Percentiles rank a stretch among this genome's conserved stretches.
Conservation (phyloP, 2,329 filamentous ascomycete species). For the Davidsoniella neocaledoniae region DNA sequence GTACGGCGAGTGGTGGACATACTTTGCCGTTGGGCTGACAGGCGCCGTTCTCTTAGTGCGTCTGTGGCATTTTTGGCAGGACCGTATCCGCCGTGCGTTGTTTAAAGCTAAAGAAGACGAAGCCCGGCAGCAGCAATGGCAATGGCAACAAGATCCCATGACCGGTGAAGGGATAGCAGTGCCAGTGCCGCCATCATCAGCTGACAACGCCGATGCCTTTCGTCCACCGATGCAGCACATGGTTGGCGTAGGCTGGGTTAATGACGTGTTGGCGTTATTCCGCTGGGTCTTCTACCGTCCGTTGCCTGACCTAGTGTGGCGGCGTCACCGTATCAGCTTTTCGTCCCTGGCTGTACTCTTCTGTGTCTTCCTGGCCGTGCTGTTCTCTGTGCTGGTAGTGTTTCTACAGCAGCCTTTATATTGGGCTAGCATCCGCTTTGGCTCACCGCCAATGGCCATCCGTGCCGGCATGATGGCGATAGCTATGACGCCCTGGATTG, state of each 20-base stretch:
- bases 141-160: not conserved
- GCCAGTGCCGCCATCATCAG: not conserved
- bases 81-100: conserved; percentile 78
- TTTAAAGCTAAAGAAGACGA: conserved; percentile 63
- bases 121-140: not conserved
- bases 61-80: conserved; percentile 79
- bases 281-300: conserved; percentile 82
- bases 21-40: conserved; percentile 63
- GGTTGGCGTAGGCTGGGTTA: conserved; percentile 54
- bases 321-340: conserved; percentile 56
- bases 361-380: conserved; percentile 49
- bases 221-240: conserved; percentile 37
- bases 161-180: not conserved
- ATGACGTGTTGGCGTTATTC: conserved; percentile 66
- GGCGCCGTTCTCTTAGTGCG: conserved; percentile 50
- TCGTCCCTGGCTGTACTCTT: conserved; percentile 60
- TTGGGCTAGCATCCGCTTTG: conserved; percentile 71
- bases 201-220: no score
- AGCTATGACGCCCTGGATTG: conserved; percentile 82
- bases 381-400: conserved; percentile 63
- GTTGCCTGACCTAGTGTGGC: conserved; percentile 54
- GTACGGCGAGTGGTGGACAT: conserved; percentile 77
- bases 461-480: conserved; percentile 83
- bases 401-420: conserved; percentile 81
- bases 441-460: conserved; percentile 76